Base-by-base conservation (phyloP, 2,329 filamentous ascomycete genomes). In the Talaromyces funiculosus region DNA sequence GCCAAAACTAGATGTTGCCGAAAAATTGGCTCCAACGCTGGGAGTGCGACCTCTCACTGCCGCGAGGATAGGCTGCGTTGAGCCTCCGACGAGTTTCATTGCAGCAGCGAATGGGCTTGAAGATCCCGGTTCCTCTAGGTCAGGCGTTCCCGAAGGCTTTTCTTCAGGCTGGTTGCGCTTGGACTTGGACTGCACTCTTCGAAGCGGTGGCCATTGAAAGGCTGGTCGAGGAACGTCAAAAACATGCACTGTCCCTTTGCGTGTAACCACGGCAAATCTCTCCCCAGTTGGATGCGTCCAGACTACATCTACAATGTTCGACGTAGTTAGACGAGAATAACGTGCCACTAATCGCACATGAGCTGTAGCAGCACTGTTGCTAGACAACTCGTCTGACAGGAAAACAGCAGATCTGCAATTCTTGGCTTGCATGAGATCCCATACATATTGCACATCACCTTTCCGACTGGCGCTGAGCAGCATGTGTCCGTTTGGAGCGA, bases 201-300 rank as follows among this genome's bases (percentile, higher is more conserved):
- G 76, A 63, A 77, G 87, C 24, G 92, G 90, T 42, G 92, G 92
- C 92, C 92, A 96, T 65, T 89, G 86, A 67, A 92, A 93, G 4
- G 90, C 90, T 64, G 86, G 89, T 49, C 85, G 82, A 8, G 92
- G 91, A 74, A 97, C 84, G 66, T 96, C 90, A 65, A 96, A 87
- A 45, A 97, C 84, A 75, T 99, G 94, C 10, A 97, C 87, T 8
- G 94, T 99, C n/a, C 93, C 92, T 67, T 92, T 90, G 69, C 96
- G 91, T 0, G 94, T 97, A 26, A 97, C 86, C 77, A 99, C 87
- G 1, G 92, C 93, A 40, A 95, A 78, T 61, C 90, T 87, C 70
- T 96, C 90, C 22, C 90, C 90, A 60, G 87, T 87, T 3, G 90
- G 90, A 59, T 85, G 83, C 1, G 89, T 88, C 94, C 94, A 99